Conservation (phyloP, 441 rosid genomes). For the Erodium texanum region DNA sequence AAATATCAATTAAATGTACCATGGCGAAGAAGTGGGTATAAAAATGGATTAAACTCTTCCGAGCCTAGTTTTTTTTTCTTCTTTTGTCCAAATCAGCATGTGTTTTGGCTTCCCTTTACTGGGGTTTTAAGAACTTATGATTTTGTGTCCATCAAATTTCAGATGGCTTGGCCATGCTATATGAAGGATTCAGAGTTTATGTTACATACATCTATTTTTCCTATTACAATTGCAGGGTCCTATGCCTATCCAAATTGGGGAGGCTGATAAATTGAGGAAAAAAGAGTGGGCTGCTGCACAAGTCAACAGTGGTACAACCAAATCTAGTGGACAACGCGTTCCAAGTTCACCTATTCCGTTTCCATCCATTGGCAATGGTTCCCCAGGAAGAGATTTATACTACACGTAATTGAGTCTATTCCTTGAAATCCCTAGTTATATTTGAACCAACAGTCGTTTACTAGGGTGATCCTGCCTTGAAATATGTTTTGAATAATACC, state of each 20-base stretch:
- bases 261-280: constrained; percentile 22
- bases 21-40: background rate
- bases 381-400: constrained; percentile 49
- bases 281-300: constrained; percentile 23
- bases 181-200: no score
- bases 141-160: no score
- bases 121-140: background rate
- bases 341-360: constrained; percentile 57
- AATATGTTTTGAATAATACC: background rate
- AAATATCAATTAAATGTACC: background rate
- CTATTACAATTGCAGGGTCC: background rate
- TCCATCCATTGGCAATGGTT: constrained; percentile 37
- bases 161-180: no score
- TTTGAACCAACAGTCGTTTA: background rate
- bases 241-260: constrained; percentile 11
- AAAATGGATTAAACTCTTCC: background rate
- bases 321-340: constrained; percentile 19
- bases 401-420: constrained; percentile 42
- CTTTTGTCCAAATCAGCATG: background rate
- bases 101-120: background rate
- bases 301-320: constrained; percentile 28
- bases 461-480: background rate
- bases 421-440: constrained; percentile 4
- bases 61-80: background rate
- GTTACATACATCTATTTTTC: background rate